These are phyloP conservation scores for Tylopilus vinaceipallidus DNA, from an alignment of 768 basidiomycete genomes.

Conservation along the genomic window DNA sequence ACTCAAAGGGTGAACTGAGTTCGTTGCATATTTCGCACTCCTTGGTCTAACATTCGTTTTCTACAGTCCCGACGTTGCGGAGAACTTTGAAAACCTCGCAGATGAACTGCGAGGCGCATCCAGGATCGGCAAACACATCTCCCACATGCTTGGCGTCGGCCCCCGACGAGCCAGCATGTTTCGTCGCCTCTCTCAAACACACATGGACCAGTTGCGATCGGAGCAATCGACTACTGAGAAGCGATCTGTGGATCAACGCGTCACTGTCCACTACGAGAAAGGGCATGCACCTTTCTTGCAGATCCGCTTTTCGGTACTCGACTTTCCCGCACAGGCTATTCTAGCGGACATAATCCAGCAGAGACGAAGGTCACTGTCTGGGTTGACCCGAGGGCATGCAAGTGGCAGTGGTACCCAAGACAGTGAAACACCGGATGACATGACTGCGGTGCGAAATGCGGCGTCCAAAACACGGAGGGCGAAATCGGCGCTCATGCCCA, in stretches of 20 bases:
- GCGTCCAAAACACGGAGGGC: conserved; percentile 9
- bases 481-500: conserved; percentile 9
- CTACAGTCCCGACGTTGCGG: conserved; percentile 49
- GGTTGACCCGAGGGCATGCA: conserved; percentile 4
- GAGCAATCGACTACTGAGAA: conserved; percentile 6
- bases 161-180: conserved; percentile 51
- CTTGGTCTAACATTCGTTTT: not conserved
- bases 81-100: conserved; percentile 50
- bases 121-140: conserved; percentile 30
- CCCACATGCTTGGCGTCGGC: conserved; percentile 50
- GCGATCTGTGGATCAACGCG: conserved; percentile 35
- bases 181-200: conserved; percentile 49
- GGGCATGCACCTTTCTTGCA: conserved; percentile 49
- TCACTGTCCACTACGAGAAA: conserved; percentile 46
- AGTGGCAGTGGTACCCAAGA: not conserved
- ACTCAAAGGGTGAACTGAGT: conserved; percentile 59
- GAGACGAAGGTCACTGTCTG: conserved; percentile 14
- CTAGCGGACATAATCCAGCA: conserved; percentile 16
- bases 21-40: not conserved
- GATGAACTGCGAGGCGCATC: conserved; percentile 35
- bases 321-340: conserved; percentile 35
- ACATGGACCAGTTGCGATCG: conserved; percentile 13
- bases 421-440: conserved; percentile 11
- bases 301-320: conserved; percentile 53
- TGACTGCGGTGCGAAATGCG: conserved; percentile 1